Evolutionary conservation across 352 stramenopile species (phyloP).

Genomic region (Phytophthora palmivora): DNA sequence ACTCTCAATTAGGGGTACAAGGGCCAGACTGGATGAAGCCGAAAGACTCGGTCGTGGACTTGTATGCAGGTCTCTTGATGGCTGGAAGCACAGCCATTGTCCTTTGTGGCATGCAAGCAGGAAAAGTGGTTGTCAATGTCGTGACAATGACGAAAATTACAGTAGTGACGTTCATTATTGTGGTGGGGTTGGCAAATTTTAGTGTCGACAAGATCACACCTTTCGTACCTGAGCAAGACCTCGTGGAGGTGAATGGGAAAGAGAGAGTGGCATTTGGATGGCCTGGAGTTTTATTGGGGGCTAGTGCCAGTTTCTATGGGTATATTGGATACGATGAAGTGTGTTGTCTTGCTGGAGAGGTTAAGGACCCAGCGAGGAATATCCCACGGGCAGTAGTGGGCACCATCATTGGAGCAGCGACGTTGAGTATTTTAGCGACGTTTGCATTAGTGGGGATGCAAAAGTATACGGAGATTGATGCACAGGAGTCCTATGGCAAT

Average conservation of each 20-base stretch:
- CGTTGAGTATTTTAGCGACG: conserved; percentile 88
- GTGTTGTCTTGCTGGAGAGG: conserved; percentile 92
- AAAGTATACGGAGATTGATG: conserved; percentile 85
- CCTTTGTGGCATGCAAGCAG: conserved; percentile 86
- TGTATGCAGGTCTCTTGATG: conserved; percentile 87
- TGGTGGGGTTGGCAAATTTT: conserved; percentile 88
- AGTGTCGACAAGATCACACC: conserved; percentile 83
- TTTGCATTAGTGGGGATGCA: conserved; percentile 94
- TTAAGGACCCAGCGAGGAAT: conserved; percentile 85
- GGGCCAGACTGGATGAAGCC: conserved; percentile 76
- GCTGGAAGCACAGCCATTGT: conserved; percentile 69
- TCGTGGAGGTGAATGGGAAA: conserved; percentile 29
- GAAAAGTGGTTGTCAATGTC: conserved; percentile 89
- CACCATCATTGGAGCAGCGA: conserved; percentile 86
- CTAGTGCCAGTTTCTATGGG: conserved; percentile 95
- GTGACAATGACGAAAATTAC: conserved; percentile 92
- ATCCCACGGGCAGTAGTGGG: conserved; percentile 92
- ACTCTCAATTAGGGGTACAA: conserved; percentile 52
- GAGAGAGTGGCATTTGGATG: conserved; percentile 67
- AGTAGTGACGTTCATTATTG: conserved; percentile 94
- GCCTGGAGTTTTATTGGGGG: conserved; percentile 87
- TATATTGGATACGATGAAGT: conserved; percentile 98
- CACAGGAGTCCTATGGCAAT: conserved; percentile 71
- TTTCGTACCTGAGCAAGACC: conserved; percentile 66
- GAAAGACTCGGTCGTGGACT: conserved; percentile 58